phyloP scores from a whole-genome alignment of 2,329 filamentous ascomycete genomes.

The Cephalotrichum gorgonifer region DNA sequence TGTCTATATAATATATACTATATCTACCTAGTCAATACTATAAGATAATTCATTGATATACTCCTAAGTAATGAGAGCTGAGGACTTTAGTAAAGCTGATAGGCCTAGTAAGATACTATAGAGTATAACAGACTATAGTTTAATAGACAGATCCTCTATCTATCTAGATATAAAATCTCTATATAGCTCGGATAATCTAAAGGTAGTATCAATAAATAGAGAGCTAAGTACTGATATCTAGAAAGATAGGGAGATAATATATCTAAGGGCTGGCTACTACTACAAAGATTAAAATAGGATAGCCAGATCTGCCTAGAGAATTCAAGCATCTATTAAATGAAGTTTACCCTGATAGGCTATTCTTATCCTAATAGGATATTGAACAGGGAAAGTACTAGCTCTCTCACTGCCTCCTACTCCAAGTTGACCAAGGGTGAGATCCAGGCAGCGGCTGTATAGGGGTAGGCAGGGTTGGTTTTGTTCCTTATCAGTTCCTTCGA shows the following conservation, averaged over 20 bases:
- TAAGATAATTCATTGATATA: conserved; percentile 1
- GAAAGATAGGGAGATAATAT: background rate
- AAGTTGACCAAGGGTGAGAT: background rate
- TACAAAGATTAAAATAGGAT: background rate
- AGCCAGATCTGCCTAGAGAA: conserved; percentile 1
- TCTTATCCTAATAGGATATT: background rate
- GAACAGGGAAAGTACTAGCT: background rate
- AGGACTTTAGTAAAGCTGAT: background rate
- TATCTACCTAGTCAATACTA: background rate
- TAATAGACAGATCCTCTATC: background rate
- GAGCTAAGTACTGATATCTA: background rate
- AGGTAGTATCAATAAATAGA: background rate
- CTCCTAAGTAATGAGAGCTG: background rate
- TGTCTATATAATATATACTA: background rate
- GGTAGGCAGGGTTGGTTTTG: conserved; percentile 1
- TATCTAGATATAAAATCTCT: background rate
- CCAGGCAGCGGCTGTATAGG: background rate
- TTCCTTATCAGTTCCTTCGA: background rate
- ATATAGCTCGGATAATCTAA: background rate
- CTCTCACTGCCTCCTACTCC: background rate
- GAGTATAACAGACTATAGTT: background rate
- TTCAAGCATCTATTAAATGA: background rate
- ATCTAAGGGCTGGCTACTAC: background rate
- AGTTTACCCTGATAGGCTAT: background rate
- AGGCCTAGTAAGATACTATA: background rate